These are phyloP conservation scores for Viola odorata DNA, from an alignment of 345 rosid genomes.

Conservation along the genomic window DNA sequence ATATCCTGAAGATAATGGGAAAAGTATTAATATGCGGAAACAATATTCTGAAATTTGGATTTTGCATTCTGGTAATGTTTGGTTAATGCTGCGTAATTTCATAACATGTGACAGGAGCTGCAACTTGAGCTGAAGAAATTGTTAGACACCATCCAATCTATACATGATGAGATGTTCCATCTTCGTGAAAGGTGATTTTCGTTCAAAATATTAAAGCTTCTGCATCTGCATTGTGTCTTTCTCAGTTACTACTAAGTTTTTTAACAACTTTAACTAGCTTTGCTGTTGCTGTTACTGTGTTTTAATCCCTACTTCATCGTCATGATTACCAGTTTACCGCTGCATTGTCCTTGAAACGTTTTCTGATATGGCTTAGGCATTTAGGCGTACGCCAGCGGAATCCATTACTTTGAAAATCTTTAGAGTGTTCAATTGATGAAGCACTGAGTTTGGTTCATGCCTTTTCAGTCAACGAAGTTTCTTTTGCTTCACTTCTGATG, in stretches of 20 bases:
- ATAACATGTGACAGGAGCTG: constrained; percentile 39
- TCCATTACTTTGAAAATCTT: not conserved
- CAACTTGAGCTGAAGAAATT: constrained; percentile 69
- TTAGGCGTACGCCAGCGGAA: not conserved
- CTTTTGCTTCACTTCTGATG: no score
- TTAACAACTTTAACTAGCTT: no score
- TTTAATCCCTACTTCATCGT: no score
- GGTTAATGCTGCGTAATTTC: no score
- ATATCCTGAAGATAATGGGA: no score
- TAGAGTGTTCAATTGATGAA: not conserved
- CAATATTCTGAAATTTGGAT: no score
- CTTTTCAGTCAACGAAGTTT: not conserved
- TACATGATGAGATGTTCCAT: constrained; percentile 76
- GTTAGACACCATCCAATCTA: constrained; percentile 43
- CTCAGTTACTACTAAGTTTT: not conserved
- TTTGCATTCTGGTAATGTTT: not conserved
- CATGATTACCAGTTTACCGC: no score
- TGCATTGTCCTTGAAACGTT: not conserved
- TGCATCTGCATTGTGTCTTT: not conserved
- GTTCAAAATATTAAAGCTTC: not conserved
- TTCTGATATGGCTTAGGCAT: not conserved
- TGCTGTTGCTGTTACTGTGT: no score
- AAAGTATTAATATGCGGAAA: no score
- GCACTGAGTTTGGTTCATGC: not conserved
- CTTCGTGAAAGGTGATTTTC: constrained; percentile 67